Evolutionary conservation across 495 filamentous ascomycete species (phyloP), one percentile per base, ranked within the genome.

Genomic region (Pseudomonodictys pantanalensis): DNA sequence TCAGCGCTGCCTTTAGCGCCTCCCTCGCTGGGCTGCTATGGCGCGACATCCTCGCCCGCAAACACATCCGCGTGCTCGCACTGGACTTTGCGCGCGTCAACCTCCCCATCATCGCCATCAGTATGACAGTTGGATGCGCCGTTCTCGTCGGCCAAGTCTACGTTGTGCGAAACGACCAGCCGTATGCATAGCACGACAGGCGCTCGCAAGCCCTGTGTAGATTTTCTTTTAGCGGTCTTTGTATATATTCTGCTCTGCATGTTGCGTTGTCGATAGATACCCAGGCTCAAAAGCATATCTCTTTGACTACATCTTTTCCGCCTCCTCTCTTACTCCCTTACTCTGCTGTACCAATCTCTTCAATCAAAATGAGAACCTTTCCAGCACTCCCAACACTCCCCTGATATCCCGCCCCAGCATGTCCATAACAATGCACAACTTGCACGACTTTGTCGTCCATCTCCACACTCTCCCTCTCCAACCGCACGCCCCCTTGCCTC

Each of bases 401-500:
- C 72, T 98, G 93, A 68, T 96, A 84, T 26, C 81, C 93, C 78
- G 90, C 96, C 0, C 93, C 93, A 0, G 89, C 91, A 76, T 96
- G 93, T 11, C 93, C 93, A 70, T 98, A 98, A 65, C 96, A 95
- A 70, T 98, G 93, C 61, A 98, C 90, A 9, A 96, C 83, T 73
- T 79, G 82, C 0, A 83, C 78, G n/a, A 79, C 12, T 18, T 18
- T 41, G 15, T 41, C 20, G 4, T 15, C 51, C 22, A 38, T 22
- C 26, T 11, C 52, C 23, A 91, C 80, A 60, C 77, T 77, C 71
- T 97, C 91, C 69, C 81, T 88, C 73, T 96, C 92, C 46, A 97
- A 78, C 44, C 93, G 81, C n/a, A 87, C 85, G 0, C 93, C 92
- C 8, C 81, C 85, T 17, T 83, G 74, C 45, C 93, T 78, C 45